Conservation (phyloP, 495 filamentous ascomycete species). For the Penicillium odoratum region DNA sequence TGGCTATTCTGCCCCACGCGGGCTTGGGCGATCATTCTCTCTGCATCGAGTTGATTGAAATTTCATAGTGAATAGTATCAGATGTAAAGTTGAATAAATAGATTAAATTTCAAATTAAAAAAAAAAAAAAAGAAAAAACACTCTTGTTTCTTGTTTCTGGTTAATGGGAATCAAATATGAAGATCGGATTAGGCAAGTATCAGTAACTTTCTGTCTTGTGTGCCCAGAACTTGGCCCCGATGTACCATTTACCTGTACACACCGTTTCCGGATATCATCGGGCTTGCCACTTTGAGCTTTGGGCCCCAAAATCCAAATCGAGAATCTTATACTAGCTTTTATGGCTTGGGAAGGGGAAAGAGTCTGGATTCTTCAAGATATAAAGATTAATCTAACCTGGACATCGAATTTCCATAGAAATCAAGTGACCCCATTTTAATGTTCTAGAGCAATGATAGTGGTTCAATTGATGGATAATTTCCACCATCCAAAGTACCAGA, state of each 20-base stretch:
- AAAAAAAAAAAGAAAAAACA: too few relatives aligned
- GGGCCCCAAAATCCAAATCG: background rate
- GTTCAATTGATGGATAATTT: conserved; percentile 22
- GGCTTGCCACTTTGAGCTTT: conserved; percentile 6
- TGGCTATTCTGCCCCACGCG: conserved; percentile 20
- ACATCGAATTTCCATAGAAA: too few relatives aligned
- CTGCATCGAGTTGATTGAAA: conserved; percentile 30
- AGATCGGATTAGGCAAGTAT: background rate
- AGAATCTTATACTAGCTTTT: background rate
- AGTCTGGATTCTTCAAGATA: background rate
- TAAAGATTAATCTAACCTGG: background rate
- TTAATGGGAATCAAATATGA: background rate
- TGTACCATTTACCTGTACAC: conserved; percentile 1
- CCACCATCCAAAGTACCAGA: conserved; percentile 18
- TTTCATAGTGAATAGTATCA: conserved; percentile 1
- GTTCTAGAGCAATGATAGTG: background rate
- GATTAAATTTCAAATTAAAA: too few relatives aligned
- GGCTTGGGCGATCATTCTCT: conserved; percentile 26
- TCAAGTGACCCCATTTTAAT: too few relatives aligned
- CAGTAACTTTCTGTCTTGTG: background rate
- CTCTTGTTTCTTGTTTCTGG: too few relatives aligned
- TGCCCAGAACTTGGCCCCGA: background rate
- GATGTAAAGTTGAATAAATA: too few relatives aligned
- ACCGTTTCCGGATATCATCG: conserved; percentile 5
- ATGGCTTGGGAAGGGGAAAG: background rate